A percentile compares a stretch with the other conserved stretches of the same genome.
These are phyloP conservation scores for Beauveria australis DNA, from an alignment of 2,329 filamentous ascomycete species.

Conservation along the genomic window DNA sequence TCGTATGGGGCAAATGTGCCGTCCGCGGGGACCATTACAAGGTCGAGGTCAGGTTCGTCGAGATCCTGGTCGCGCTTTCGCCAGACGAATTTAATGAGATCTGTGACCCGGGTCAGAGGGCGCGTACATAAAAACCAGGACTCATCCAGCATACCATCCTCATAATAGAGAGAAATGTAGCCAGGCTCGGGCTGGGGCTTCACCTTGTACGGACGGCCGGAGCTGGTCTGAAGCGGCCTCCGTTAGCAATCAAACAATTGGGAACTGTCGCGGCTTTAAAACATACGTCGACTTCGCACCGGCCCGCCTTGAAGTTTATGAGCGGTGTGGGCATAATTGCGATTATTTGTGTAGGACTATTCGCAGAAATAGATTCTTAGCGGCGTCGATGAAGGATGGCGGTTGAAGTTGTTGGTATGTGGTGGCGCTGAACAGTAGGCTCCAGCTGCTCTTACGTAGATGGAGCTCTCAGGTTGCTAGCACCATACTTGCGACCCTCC, in stretches of 20 bases:
- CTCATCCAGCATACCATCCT: constrained; percentile 58
- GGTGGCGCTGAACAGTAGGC: background rate
- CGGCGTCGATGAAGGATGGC: background rate
- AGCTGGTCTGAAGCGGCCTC: constrained; percentile 27
- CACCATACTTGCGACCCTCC: too few species aligned
- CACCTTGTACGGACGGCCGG: constrained; percentile 56
- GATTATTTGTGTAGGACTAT: background rate
- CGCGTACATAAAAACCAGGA: background rate
- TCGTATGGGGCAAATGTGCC: constrained; percentile 81
- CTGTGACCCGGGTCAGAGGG: constrained; percentile 30
- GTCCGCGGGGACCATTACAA: constrained; percentile 89
- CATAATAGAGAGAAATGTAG: constrained; percentile 85
- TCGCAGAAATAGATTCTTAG: background rate
- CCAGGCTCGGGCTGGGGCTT: constrained; percentile 65
- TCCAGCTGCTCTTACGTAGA: constrained; percentile 10
- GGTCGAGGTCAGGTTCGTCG: constrained; percentile 71
- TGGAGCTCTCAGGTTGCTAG: background rate
- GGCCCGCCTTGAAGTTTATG: constrained; percentile 94
- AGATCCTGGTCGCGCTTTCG: constrained; percentile 65
- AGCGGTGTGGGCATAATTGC: constrained; percentile 68
- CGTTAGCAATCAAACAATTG: constrained; percentile 14
- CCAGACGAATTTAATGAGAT: constrained; percentile 97
- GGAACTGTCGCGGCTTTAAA: background rate
- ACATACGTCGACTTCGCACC: constrained; percentile 71
- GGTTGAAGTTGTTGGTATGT: background rate